Evolutionary conservation across 2,329 filamentous ascomycete genomes (phyloP), one percentile per base, ranked within the genome.

Genomic region (Colletotrichum incanum): DNA sequence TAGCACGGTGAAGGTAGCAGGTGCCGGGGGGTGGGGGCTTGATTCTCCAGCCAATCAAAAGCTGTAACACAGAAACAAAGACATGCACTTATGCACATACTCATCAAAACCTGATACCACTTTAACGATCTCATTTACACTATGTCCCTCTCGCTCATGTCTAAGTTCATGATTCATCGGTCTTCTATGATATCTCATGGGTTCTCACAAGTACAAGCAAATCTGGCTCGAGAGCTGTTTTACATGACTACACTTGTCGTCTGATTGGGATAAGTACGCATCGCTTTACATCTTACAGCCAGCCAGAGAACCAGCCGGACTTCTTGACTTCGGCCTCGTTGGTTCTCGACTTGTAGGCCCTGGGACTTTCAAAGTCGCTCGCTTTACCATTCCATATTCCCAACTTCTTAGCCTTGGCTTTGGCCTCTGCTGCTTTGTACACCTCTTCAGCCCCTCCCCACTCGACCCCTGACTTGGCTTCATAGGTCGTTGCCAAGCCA

Each of bases 401-500:
- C 76, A 84, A 85, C 74, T 89, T 89, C 78, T 87, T 88, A 73
- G 79, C 84, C 84, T 91, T 94, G 4, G 94, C 93, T 80, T 85
- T 85, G 58, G 85, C 87, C 82, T 95, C 92, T 7, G 91, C 91
- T 72, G 85, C 87, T 74, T 90, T 87, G 79, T 96, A 96, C 72
- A 87, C 81, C 59, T 85, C 83, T 76, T 91, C 89, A 67, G 89
- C 85, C 0, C 91, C 90, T 31, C 96, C 96, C 86, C 96, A 99
- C 80, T 98, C 96, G 26, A 90, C 93, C 3, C 96, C 96, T 6
- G 87, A 89, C 82, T 97, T 98, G 37, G 94, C 96, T 83, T 98
- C 96, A 80, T 98, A 99, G 3, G 96, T 93, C 2, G 94, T 98
- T 50, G 96, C 96, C 74, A 97, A 84, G 0, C 96, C 96, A 28